These are phyloP conservation scores for Hypoxylon perforatum DNA, from an alignment of 495 filamentous ascomycete species.

Conservation along the genomic window DNA sequence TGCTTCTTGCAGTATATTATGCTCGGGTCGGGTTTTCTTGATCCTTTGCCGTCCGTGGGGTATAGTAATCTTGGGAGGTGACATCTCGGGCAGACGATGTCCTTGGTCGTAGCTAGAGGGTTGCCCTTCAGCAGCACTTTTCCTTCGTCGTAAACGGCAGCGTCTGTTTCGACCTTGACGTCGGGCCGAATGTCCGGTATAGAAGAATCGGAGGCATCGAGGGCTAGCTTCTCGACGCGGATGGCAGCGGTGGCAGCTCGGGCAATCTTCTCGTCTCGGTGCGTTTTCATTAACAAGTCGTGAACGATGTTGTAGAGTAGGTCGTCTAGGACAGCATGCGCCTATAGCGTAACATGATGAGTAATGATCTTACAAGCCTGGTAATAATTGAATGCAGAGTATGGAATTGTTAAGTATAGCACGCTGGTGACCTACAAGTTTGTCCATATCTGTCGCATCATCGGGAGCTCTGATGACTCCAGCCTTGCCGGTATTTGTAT, in stretches of 20 bases:
- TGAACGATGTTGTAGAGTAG: slow-evolving; percentile 78
- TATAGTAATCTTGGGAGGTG: slow-evolving; percentile 72
- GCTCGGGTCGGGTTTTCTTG: slow-evolving; percentile 68
- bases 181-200: slow-evolving; percentile 56
- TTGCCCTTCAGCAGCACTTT: slow-evolving; percentile 79
- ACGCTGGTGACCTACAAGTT: slow-evolving; percentile 54
- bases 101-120: slow-evolving; percentile 75
- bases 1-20: slow-evolving; percentile 80
- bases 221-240: slow-evolving; percentile 72
- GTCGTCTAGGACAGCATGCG: slow-evolving; percentile 70
- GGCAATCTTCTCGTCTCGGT: slow-evolving; percentile 78
- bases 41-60: slow-evolving; percentile 70
- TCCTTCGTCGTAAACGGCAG: slow-evolving; percentile 77
- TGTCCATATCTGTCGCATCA: slow-evolving; percentile 53
- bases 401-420: slow-evolving; percentile 16
- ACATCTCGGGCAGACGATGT: slow-evolving; percentile 75
- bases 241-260: slow-evolving; percentile 79
- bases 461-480: slow-evolving; percentile 59
- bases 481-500: slow-evolving; percentile 58
- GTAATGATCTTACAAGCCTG: slow-evolving; percentile 7
- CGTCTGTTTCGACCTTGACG: slow-evolving; percentile 73
- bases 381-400: slow-evolving; percentile 11
- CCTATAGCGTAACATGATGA: slow-evolving; percentile 48
- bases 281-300: slow-evolving; percentile 74
- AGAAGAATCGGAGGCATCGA: slow-evolving; percentile 60